These are phyloP conservation scores for Erythrophleum ivorense DNA, from an alignment of 331 rosid genomes.

Conservation along the genomic window DNA sequence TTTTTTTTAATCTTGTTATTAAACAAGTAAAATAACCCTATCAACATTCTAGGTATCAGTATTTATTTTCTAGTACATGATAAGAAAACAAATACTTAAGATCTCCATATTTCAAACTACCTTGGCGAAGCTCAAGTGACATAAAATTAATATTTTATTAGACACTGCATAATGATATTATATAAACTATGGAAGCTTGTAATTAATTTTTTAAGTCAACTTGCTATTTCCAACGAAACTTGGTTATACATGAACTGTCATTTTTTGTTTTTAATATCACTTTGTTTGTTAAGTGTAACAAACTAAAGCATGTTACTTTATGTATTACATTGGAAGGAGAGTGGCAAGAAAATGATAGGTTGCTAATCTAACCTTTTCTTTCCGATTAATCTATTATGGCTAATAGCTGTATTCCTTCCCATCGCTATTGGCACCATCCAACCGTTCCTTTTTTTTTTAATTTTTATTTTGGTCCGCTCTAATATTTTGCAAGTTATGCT, in stretches of 20 bases:
- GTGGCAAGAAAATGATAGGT: conserved; percentile 10
- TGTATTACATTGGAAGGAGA: conserved; percentile 1
- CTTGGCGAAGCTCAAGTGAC: background rate
- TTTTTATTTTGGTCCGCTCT: no score
- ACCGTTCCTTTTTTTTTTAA: no score
- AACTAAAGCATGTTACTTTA: background rate
- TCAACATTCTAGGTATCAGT: background rate
- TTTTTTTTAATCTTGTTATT: background rate
- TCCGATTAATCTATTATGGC: no score
- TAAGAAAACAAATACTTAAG: background rate
- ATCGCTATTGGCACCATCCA: no score
- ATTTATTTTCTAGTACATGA: background rate
- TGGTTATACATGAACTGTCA: background rate
- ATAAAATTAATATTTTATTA: background rate
- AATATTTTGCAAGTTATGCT: no score
- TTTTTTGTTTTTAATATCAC: background rate
- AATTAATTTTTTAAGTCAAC: background rate
- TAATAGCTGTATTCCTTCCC: background rate
- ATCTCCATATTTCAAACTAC: background rate
- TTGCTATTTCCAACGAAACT: background rate
- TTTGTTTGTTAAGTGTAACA: background rate
- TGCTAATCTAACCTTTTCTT: background rate
- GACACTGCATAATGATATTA: background rate
- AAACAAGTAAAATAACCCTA: background rate
- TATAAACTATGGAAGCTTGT: background rate